These are phyloP conservation scores for Aureobasidium musti DNA, from an alignment of 2,329 filamentous ascomycete genomes.

Conservation along the genomic window DNA sequence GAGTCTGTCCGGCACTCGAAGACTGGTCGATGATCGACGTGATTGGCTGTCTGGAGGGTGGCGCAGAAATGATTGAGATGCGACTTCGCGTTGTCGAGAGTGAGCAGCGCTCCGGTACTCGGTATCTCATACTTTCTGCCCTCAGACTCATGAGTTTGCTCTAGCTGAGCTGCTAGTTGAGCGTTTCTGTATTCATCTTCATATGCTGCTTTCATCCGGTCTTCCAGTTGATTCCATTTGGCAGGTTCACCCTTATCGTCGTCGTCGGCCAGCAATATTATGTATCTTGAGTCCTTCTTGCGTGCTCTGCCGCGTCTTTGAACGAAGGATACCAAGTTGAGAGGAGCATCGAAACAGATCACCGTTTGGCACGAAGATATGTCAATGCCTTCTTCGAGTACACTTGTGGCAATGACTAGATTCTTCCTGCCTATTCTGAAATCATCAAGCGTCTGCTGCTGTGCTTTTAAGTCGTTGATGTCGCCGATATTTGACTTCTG, in stretches of 20 bases:
- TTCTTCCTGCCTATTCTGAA: constrained; percentile 57
- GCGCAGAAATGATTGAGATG: constrained; percentile 83
- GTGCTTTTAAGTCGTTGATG: constrained; percentile 51
- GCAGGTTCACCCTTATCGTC: constrained; percentile 41
- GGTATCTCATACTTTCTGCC: constrained; percentile 46
- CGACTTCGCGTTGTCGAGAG: constrained; percentile 69
- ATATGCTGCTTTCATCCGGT: constrained; percentile 70
- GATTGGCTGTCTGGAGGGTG: constrained; percentile 59
- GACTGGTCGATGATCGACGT: constrained; percentile 66
- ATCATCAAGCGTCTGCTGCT: constrained; percentile 56
- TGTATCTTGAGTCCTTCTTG: constrained; percentile 57
- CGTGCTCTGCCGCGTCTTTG: constrained; percentile 66
- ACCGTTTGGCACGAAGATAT: constrained; percentile 65
- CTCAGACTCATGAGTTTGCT: constrained; percentile 50
- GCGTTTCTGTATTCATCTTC: constrained; percentile 61
- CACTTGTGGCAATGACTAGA: constrained; percentile 60
- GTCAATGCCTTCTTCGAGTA: constrained; percentile 64
- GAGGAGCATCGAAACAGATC: constrained; percentile 63
- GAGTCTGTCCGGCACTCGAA: constrained; percentile 57
- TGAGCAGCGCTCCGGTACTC: constrained; percentile 62
- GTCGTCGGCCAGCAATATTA: constrained; percentile 52
- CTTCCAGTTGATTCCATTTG: constrained; percentile 68
- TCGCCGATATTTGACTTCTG: constrained; percentile 54
- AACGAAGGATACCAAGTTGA: constrained; percentile 65
- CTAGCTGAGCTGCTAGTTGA: constrained; percentile 49